These are phyloP conservation scores for Camellia granthamiana DNA, from an alignment of 148 eudicot species.

Conservation along the genomic window DNA sequence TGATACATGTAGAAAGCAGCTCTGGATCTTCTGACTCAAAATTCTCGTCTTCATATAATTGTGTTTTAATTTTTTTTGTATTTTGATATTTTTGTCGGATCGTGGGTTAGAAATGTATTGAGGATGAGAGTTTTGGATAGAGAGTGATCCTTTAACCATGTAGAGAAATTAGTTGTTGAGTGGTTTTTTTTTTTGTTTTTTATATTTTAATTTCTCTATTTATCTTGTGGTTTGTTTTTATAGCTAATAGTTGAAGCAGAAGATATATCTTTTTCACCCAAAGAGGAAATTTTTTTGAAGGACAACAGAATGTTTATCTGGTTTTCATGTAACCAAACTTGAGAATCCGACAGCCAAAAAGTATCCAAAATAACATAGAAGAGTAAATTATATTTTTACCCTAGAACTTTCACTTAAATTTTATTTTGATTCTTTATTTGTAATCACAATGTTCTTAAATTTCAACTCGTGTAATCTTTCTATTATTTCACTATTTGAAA, in stretches of 20 bases:
- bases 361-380: background rate
- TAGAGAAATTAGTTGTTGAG: slow-evolving; percentile 13
- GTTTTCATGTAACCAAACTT: slow-evolving; percentile 12
- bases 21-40: too few relatives aligned
- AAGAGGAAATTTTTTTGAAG: slow-evolving; percentile 28
- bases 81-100: too few relatives aligned
- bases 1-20: too few relatives aligned
- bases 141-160: background rate
- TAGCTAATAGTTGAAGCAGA: background rate
- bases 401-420: too few relatives aligned
- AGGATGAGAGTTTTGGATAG: background rate
- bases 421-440: too few relatives aligned
- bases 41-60: too few relatives aligned
- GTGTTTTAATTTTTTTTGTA: too few relatives aligned
- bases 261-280: slow-evolving; percentile 7
- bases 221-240: slow-evolving; percentile 11
- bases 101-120: background rate
- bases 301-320: background rate
- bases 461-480: too few relatives aligned
- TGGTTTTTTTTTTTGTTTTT: slow-evolving; percentile 19
- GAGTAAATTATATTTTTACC: too few relatives aligned
- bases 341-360: slow-evolving; percentile 16
- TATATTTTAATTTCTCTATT: slow-evolving; percentile 3
- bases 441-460: too few relatives aligned
- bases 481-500: too few relatives aligned